Evolutionary conservation across 2,329 filamentous ascomycete genomes (phyloP), one percentile per base, ranked within the genome.

Genomic region (Aspergillus amoenus): DNA sequence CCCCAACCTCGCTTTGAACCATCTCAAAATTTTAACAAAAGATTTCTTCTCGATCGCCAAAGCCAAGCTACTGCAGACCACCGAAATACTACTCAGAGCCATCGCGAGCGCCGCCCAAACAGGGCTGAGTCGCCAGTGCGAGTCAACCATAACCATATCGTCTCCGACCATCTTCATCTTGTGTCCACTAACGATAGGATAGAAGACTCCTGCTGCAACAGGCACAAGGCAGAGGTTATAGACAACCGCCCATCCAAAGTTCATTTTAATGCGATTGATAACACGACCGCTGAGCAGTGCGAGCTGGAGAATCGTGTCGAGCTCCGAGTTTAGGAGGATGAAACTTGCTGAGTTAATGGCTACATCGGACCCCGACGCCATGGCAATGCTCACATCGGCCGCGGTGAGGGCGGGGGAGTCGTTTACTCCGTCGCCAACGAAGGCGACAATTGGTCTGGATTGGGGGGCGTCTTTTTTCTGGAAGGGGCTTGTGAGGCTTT

Each of bases 11-110:
- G 3, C 37, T 30, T 7, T 47, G 9, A 24, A 37, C 42, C 17
- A 39, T 11, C 5, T 15, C 39, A 24, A 48, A 9, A 67, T 13
- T 41, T 51, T 66, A 53, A 51, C 63, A 7, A 71, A 48, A 32
- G 51, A 62, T 42, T 59, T 64, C 50, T 63, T 62, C 44, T 75
- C 72, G 61, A 77, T 81, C 70, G 87, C 84, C 76, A 97, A 74
- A 49, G 86, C 81, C 67, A 96, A 75, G 76, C 89, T 93, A 71
- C 91, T 96, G 69, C 85, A 76, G 50, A 97, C 89, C 45, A 97
- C 93, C 68, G 90, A 94, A 64, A 97, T 87, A 73, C 89, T 93
- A 74, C 92, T 96, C 72, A 93, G 74, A 24, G 93, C 93, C 93
- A 97, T 97, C 1, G 93, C 93, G 70, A 96, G 75, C 63, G 87